Conservation (phyloP, 176 grass and related monocot genomes). For the Puya raimondii region DNA sequence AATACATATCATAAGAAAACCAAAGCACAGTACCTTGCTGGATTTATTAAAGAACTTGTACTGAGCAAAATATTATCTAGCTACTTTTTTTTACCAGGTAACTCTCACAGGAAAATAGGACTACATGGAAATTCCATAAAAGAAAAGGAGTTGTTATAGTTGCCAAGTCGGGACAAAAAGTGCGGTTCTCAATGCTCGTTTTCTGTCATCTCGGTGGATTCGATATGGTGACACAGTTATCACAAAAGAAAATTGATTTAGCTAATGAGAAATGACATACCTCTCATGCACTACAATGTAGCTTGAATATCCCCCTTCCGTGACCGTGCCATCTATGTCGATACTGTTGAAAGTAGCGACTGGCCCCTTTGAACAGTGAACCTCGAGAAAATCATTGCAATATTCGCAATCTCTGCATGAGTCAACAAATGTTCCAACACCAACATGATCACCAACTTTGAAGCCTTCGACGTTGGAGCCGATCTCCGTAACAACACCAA, state of each 20-base stretch:
- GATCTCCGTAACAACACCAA: slow-evolving; percentile 54
- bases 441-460: slow-evolving; percentile 59
- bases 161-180: no score
- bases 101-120: no score
- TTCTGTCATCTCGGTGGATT: no score
- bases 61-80: no score
- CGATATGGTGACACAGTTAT: background rate
- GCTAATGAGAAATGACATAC: slow-evolving; percentile 16
- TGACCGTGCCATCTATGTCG: slow-evolving; percentile 61
- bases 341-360: slow-evolving; percentile 49
- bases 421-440: slow-evolving; percentile 55
- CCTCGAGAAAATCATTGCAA: slow-evolving; percentile 46
- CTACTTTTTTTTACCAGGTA: no score
- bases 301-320: slow-evolving; percentile 81
- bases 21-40: no score
- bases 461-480: slow-evolving; percentile 46
- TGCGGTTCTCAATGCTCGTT: no score
- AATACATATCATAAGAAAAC: no score
- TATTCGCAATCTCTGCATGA: slow-evolving; percentile 51
- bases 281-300: slow-evolving; percentile 65
- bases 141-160: no score
- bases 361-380: slow-evolving; percentile 34
- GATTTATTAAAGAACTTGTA: no score
- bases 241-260: background rate
- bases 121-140: no score